Base-by-base conservation (phyloP, 352 stramenopile species). In the Aphanomyces euteiches region DNA sequence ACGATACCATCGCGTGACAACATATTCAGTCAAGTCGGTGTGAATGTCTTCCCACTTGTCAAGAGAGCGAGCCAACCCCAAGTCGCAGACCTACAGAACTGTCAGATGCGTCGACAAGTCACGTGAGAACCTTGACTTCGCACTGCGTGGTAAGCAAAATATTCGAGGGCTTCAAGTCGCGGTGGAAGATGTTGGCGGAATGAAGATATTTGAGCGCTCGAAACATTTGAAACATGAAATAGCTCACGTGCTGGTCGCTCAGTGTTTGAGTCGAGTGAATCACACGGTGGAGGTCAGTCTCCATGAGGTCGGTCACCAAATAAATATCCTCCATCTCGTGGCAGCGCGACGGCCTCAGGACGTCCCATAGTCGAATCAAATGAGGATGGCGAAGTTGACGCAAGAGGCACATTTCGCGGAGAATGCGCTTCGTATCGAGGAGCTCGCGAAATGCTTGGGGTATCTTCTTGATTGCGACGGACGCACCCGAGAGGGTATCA, bases 201-300 rank as follows among this genome's bases (percentile, higher is more conserved):
- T 99, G 97, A 66, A 99, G 87, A 71, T 98, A 99, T 64, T 97
- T 95, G n/a, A 99, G 75, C 1, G 91, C 96, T 47, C 92, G 87
- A 17, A 99, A 75, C 61, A 99, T 96, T 78, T 99, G 96, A 53
- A 98, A 98, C 72, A 99, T 85, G 75, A 99, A 98, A 72, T 97
- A 98, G 21, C 92, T 87, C 12, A 97, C 85, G 72, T 98, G 92
- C 63, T 96, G 89, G 63, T 97, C 90, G 3, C 89, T 96, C 17
- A 97, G 79, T 13, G 85, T 93, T 74, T 98, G 92, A 2, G 85
- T 92, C 17, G 83, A 95, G 66, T 97, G 92, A 65, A 98, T 96
- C 2, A 98, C 88, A 3, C 87, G 87, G 56, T 96, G 88, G 36
- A 98, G 72, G 75, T 98, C 91, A 0, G 89, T 97, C 72, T 98